phyloP scores from a whole-genome alignment of 208 protist species.

The Trichomonas gallinae region DNA sequence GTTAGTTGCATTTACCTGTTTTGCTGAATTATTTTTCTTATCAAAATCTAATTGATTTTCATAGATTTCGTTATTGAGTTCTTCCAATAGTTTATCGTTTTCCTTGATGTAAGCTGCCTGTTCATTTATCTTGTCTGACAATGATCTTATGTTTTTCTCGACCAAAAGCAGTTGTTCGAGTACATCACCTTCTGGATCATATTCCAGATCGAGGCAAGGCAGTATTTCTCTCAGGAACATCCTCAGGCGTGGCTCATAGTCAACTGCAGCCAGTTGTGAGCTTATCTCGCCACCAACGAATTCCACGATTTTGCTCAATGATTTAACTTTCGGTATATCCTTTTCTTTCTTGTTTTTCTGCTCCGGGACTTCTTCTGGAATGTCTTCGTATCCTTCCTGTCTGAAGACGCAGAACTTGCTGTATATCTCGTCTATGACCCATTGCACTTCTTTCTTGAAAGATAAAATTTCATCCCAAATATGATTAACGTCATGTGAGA shows the following conservation, averaged over 20 bases:
- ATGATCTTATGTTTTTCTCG: not conserved
- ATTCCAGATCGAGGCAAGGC: not conserved
- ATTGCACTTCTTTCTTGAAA: not conserved
- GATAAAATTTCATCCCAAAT: not conserved
- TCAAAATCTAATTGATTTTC: not conserved
- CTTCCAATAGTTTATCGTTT: not conserved
- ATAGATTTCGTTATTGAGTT: not conserved
- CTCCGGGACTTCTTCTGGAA: not conserved
- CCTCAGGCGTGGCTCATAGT: not conserved
- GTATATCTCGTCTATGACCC: not conserved
- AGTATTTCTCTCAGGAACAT: not conserved
- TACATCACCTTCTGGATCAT: not conserved
- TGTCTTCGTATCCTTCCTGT: not conserved
- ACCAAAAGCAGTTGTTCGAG: not conserved
- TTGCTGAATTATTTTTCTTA: not conserved
- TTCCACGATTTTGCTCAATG: not conserved
- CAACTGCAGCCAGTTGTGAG: not conserved
- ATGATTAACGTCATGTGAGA: not conserved
- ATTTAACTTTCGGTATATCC: not conserved
- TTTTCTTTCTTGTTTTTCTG: not conserved
- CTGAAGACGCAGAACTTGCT: not conserved
- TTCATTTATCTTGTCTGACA: not conserved
- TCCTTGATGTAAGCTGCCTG: not conserved
- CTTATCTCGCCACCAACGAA: not conserved
- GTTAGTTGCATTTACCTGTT: not conserved